Conservation (phyloP, 2,329 filamentous ascomycete species). For the Pseudogymnoascus verrucosus region DNA sequence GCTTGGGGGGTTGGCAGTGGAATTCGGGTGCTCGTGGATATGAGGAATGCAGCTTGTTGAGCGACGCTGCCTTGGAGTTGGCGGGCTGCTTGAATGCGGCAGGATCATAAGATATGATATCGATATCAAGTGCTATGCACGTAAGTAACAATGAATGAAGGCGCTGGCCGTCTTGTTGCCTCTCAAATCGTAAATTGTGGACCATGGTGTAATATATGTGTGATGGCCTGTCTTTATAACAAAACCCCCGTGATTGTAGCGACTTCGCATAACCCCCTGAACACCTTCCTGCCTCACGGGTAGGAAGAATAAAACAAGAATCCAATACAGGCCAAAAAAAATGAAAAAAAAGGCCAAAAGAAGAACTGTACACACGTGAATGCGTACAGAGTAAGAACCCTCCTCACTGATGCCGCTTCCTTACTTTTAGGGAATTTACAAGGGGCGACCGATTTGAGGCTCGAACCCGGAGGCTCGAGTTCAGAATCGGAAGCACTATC, state of each 20-base stretch:
- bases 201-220: not conserved
- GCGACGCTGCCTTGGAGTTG: not conserved
- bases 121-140: not conserved
- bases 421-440: not conserved
- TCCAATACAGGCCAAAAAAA: not conserved
- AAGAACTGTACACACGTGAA: not conserved
- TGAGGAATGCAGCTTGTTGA: not conserved
- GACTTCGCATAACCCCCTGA: not conserved
- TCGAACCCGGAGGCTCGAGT: not conserved
- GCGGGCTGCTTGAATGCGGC: not conserved
- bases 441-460: not conserved
- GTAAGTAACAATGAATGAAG: not conserved
- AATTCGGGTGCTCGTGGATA: not conserved
- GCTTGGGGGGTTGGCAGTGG: not conserved
- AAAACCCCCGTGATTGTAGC: not conserved
- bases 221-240: not conserved
- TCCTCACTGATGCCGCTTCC: not conserved
- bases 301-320: not conserved
- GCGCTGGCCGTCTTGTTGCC: not conserved
- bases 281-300: not conserved
- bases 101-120: not conserved
- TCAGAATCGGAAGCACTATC: not conserved
- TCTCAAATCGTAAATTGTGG: not conserved
- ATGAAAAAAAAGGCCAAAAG: not conserved
- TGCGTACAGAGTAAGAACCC: not conserved